Evolutionary conservation across 306 rosid species (phyloP).

Genomic region (Cicer cuneatum): DNA sequence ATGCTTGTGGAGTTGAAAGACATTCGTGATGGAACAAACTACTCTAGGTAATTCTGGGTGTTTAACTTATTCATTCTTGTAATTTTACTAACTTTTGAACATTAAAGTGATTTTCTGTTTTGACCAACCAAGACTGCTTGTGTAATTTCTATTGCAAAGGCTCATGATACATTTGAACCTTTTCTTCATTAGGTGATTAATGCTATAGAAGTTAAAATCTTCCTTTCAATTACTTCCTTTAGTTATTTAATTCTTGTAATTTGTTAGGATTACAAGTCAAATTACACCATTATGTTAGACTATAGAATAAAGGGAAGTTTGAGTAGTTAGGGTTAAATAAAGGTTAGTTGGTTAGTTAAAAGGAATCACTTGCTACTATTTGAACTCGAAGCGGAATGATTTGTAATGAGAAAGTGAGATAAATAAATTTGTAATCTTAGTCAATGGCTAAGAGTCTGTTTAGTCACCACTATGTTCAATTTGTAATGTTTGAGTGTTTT

Average conservation of each 20-base stretch:
- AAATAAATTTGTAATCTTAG: too few relatives aligned
- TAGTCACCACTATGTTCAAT: background rate
- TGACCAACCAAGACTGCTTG: slow-evolving; percentile 83
- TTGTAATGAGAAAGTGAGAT: too few relatives aligned
- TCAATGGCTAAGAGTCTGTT: too few relatives aligned
- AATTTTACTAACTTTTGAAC: background rate
- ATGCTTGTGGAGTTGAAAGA: slow-evolving; percentile 99
- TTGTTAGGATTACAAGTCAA: slow-evolving; percentile 1
- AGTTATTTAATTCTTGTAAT: slow-evolving; percentile 10
- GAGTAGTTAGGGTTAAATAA: background rate
- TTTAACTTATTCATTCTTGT: slow-evolving; percentile 18
- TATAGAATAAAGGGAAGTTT: background rate
- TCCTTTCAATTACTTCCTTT: slow-evolving; percentile 7
- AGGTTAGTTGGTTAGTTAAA: background rate
- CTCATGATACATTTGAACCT: slow-evolving; percentile 95
- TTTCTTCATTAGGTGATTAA: slow-evolving; percentile 86
- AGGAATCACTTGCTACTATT: background rate
- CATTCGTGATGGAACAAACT: slow-evolving; percentile 96
- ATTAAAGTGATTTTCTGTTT: slow-evolving; percentile 16
- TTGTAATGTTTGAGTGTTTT: background rate
- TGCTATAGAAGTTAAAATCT: slow-evolving; percentile 25
- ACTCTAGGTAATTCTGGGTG: slow-evolving; percentile 72
- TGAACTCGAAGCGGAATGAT: too few relatives aligned
- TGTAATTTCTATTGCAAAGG: slow-evolving; percentile 97
- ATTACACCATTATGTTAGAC: background rate